A percentile compares a stretch with the other conserved stretches of the same genome.
Evolutionary conservation across 306 rosid species (phyloP).

Genomic region (Prunus kanzakura): DNA sequence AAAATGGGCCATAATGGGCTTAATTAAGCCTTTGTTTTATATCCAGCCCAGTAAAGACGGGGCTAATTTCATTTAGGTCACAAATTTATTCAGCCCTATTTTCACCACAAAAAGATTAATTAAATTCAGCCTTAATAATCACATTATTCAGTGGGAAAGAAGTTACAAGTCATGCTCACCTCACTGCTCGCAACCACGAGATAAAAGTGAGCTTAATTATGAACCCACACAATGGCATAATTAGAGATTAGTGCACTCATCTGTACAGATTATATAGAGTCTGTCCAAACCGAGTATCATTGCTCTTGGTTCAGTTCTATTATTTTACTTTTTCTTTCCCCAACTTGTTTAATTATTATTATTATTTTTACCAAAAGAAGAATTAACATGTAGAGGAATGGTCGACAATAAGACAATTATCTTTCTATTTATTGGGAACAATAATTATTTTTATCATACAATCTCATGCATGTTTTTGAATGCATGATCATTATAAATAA

Average conservation of each 20-base stretch:
- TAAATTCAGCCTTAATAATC: not conserved
- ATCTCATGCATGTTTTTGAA: not conserved
- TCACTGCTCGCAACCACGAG: not conserved
- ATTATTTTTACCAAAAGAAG: not conserved
- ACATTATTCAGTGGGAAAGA: not conserved
- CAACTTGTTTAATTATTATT: not conserved
- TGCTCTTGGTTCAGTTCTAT: not conserved
- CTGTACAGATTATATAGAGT: not conserved
- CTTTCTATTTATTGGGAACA: not conserved
- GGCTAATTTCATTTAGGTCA: not conserved
- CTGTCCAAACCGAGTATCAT: not conserved
- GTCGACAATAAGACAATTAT: not conserved
- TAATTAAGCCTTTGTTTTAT: not conserved
- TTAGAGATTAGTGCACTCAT: not conserved
- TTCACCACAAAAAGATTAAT: too few species aligned
- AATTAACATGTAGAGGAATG: not conserved
- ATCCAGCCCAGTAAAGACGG: not conserved
- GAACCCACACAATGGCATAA: not conserved
- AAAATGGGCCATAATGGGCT: not conserved
- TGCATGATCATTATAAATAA: not conserved
- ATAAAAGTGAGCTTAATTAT: not conserved
- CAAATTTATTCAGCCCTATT: too few species aligned
- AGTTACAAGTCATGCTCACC: not conserved
- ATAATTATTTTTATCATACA: too few species aligned
- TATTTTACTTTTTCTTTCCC: not conserved